Evolutionary conservation across 2,329 filamentous ascomycete species (phyloP), one percentile per base, ranked within the genome.

Genomic region (Phoma sp.): DNA sequence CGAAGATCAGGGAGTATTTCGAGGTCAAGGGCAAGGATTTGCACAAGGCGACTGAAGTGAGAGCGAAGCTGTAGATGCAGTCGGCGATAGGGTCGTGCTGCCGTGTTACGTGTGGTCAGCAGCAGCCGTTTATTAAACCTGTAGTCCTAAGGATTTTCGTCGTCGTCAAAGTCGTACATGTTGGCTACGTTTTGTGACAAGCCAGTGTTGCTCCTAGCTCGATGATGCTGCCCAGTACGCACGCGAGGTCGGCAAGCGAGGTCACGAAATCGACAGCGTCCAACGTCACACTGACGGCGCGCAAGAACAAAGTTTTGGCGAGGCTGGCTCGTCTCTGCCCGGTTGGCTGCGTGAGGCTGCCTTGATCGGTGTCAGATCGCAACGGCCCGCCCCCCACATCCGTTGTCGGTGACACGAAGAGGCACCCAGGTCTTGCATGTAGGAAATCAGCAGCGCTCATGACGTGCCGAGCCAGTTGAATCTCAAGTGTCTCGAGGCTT

Each of bases 1-100:
- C 67, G 35, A 89, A 86, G 74, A 84, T 96, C 2, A 83, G 79
- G 68, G 86, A 90, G 76, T 97, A 96, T 76, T 96, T 96, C 71
- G 77, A 79, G 67, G 48, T 79, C 46, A 80, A 73, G 55, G 70
- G 70, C 40, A 68, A 67, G 48, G 65, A 70, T 25, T 44, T 76
- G 52, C 76, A 77, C 58, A 71, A 68, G 56, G 73, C 75, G 12
- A 72, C 69, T 8, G 76, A 78, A 58, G 62, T 62, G 46, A 67
- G 63, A 47, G 78, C 78, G 60, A 83, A 81, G 70, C 63, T 84
- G 24, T 55, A 45, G 24, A 24, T 15, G 21, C 6, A 7, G 13
- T 22, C n/a, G 35, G 43, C 13, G 9, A 8, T 25, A 38, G 21
- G 12, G 5, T 27, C 4, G 12, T 27, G 10, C n/a, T 15, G 9